These are phyloP conservation scores for Rhizophora mangle DNA, from an alignment of 345 rosid genomes.

Conservation along the genomic window DNA sequence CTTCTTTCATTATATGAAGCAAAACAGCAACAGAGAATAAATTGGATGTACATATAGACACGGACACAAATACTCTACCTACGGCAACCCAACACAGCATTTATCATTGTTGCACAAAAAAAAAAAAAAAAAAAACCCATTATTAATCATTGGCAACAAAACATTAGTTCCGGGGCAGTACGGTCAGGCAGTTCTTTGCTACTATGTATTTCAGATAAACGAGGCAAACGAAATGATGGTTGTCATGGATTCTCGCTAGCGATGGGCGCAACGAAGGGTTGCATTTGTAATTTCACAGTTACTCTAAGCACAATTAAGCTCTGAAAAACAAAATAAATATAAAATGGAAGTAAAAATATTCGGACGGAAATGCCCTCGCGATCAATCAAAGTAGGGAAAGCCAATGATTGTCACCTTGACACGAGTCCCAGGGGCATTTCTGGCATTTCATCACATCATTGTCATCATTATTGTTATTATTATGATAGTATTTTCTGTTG, in stretches of 20 bases:
- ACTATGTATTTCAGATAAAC: not conserved
- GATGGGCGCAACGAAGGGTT: constrained; percentile 11
- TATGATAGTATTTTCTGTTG: too few relatives aligned
- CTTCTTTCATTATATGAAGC: not conserved
- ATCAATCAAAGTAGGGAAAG: constrained; percentile 32
- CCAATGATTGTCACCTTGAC: constrained; percentile 33
- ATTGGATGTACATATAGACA: not conserved
- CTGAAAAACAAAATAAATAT: constrained; percentile 19
- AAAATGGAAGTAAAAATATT: constrained; percentile 4
- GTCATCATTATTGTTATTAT: not conserved
- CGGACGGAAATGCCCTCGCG: constrained; percentile 63
- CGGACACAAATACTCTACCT: constrained; percentile 43
- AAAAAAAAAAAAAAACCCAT: constrained; percentile 27
- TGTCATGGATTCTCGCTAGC: too few relatives aligned
- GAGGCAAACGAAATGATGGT: constrained; percentile 9
- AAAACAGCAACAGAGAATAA: not conserved
- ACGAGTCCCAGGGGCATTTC: constrained; percentile 24
- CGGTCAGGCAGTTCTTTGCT: constrained; percentile 6
- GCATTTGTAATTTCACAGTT: constrained; percentile 9
- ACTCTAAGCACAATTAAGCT: not conserved
- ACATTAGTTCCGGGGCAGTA: constrained; percentile 16
- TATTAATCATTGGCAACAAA: constrained; percentile 19
- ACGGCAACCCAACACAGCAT: constrained; percentile 9
- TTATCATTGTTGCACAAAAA: not conserved
- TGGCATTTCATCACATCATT: constrained; percentile 19